These are phyloP conservation scores for Pleurostoma richardsiae DNA, from an alignment of 2,329 filamentous ascomycete species.

Conservation along the genomic window DNA sequence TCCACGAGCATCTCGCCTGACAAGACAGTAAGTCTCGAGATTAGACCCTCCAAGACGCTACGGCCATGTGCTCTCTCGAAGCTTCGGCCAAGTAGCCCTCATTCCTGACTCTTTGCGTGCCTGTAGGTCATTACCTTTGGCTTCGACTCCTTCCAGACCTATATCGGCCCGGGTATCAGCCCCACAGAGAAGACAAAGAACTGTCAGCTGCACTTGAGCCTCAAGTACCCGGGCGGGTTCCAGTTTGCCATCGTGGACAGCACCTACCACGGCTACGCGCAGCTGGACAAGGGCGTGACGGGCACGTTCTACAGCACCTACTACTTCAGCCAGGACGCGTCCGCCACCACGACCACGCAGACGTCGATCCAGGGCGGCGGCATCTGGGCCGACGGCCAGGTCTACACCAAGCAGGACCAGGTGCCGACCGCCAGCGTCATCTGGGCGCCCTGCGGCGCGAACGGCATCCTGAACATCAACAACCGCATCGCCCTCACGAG, in stretches of 20 bases:
- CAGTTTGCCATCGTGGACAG: slow-evolving; percentile 39
- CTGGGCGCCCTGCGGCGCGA: slow-evolving; percentile 39
- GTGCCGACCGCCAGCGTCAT: slow-evolving; percentile 37
- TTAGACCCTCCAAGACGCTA: neutral
- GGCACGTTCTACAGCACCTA: slow-evolving; percentile 41
- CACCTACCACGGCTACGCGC: slow-evolving; percentile 43
- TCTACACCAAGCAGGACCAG: slow-evolving; percentile 40
- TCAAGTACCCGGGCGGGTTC: slow-evolving; percentile 41
- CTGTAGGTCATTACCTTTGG: slow-evolving; percentile 39
- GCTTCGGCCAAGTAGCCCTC: neutral
- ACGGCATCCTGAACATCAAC: slow-evolving; percentile 36
- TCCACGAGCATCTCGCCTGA: slow-evolving; percentile 36
- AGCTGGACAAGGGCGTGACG: slow-evolving; percentile 37
- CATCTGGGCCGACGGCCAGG: slow-evolving; percentile 34
- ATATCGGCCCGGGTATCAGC: slow-evolving; percentile 35
- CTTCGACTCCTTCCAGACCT: slow-evolving; percentile 41
- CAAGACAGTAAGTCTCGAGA: slow-evolving; percentile 27
- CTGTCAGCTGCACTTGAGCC: slow-evolving; percentile 40
- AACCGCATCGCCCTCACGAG: slow-evolving; percentile 29
- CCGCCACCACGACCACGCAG: slow-evolving; percentile 35
- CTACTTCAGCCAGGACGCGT: slow-evolving; percentile 40
- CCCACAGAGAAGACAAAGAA: slow-evolving; percentile 35
- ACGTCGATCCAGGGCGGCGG: slow-evolving; percentile 36
- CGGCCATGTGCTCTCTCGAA: neutral
- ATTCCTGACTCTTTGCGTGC: neutral